Conservation (phyloP, 179 eudicot species). For the Beta macrorhiza region DNA sequence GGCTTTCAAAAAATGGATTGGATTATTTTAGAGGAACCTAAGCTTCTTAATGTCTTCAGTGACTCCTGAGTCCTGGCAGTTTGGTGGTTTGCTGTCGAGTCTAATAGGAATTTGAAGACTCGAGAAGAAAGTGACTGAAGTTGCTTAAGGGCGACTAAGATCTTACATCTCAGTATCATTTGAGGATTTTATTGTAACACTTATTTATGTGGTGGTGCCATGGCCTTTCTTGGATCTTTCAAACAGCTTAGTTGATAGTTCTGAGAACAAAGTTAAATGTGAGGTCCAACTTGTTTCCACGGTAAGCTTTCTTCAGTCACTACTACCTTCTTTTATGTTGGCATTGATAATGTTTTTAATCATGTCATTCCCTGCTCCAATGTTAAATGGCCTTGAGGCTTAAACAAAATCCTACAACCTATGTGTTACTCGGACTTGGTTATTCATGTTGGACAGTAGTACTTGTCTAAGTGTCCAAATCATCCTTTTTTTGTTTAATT, state of each 20-base stretch:
- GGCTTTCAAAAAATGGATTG: constrained; percentile 81
- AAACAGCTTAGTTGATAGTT: background rate
- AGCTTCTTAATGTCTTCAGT: background rate
- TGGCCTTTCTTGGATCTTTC: background rate
- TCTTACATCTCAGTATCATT: background rate
- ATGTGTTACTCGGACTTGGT: too few relatives aligned
- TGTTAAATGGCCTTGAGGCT: background rate
- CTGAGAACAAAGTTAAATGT: background rate
- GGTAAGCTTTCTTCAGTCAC: constrained; percentile 5
- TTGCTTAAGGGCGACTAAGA: background rate
- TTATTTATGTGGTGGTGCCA: background rate
- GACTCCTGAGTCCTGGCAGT: background rate
- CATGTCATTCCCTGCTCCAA: background rate
- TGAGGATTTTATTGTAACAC: background rate
- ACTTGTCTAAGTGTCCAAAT: too few relatives aligned
- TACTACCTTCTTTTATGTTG: background rate
- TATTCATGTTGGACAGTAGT: too few relatives aligned
- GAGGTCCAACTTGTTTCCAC: background rate
- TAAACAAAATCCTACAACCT: background rate
- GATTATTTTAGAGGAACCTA: constrained; percentile 42
- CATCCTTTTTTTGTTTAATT: too few relatives aligned
- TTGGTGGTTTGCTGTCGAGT: constrained; percentile 2
- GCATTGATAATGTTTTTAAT: background rate
- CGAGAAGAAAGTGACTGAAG: background rate
- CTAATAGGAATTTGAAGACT: background rate